Base-by-base conservation (phyloP, 2,329 filamentous ascomycete genomes). In the Colletotrichum magnum region DNA sequence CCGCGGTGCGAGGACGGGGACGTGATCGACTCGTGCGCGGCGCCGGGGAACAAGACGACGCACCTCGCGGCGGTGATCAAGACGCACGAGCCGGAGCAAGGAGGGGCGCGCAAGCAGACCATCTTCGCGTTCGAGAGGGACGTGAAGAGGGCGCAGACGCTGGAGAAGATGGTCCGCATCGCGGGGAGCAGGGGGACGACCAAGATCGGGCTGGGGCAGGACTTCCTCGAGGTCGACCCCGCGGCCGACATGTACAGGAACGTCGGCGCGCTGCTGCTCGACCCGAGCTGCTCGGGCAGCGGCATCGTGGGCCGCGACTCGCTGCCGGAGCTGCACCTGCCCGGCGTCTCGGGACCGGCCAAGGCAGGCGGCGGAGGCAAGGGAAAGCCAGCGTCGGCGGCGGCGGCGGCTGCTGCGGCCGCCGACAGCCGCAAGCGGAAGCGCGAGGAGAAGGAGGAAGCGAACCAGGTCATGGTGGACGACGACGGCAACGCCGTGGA, bases 21-120 rank as follows among this genome's bases (percentile, higher is more conserved):
- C 75, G 84, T 97, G 9, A 89, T 98, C n/a, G 96, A 99, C 79
- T 93, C 93, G 0, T 98, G 95, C 78, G 94, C 96, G 0, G 96
- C 96, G 0, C 96, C 96, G 1, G 96, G 96, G 6, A 99, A 99
- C 80, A 99, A 99, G 82, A 98, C 96, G 1, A 98, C 95, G 7
- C 96, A 98, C 79, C 82, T 97, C 54, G 94, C 95, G 0, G 92
- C 94, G 2, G 89, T 98, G 5, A 76, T 96, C 57, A 83, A 78
- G 60, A 82, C 79, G 57, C 81, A 81, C 60, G 77, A 77, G 3
- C 79, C 79, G 0, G 82, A 80, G 48, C 78, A 77, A 69, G 77
- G 76, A 69, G 77, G 76, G 21, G 78, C 74, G 36, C 72, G 68
- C 18, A 75, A 73, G 70, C 81, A 83, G 57, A 85, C 78, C 24